Conservation (phyloP, 2,329 filamentous ascomycete genomes). For the Penicillium sp. region DNA sequence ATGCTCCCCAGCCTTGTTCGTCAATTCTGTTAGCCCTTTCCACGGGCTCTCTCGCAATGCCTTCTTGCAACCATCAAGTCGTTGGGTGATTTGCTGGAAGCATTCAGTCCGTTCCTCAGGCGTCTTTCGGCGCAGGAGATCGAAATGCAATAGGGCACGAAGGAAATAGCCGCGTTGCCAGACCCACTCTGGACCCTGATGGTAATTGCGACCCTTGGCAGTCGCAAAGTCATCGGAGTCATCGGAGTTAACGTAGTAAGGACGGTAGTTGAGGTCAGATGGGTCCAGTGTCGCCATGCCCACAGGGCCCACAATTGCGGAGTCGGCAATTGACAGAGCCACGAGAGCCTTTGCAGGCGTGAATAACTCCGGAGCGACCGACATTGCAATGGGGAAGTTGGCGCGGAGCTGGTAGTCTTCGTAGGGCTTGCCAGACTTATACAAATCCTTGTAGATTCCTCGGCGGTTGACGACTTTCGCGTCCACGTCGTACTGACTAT, state of each 20-base stretch:
- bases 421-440: conserved; percentile 89
- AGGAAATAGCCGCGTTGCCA: conserved; percentile 98
- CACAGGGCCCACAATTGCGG: conserved; percentile 74
- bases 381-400: conserved; percentile 96
- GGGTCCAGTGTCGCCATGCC: conserved; percentile 97
- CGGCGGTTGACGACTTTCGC: conserved; percentile 76
- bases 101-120: conserved; percentile 73
- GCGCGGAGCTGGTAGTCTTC: conserved; percentile 95
- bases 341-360: conserved; percentile 71
- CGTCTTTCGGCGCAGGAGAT: conserved; percentile 67
- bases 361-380: conserved; percentile 86
- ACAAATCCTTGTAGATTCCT: conserved; percentile 97
- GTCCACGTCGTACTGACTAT: conserved; percentile 77
- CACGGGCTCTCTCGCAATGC: conserved; percentile 77
- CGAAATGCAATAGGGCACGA: conserved; percentile 85
- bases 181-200: conserved; percentile 96
- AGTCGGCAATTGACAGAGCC: conserved; percentile 77
- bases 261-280: conserved; percentile 85
- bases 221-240: conserved; percentile 90
- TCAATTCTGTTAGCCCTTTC: conserved; percentile 90
- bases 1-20: conserved; percentile 79
- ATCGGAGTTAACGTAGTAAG: conserved; percentile 92
- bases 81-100: conserved; percentile 88
- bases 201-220: conserved; percentile 93
- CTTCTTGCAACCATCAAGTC: conserved; percentile 78